Conservation (phyloP, 495 filamentous ascomycete species). For the Lepraria neglecta region DNA sequence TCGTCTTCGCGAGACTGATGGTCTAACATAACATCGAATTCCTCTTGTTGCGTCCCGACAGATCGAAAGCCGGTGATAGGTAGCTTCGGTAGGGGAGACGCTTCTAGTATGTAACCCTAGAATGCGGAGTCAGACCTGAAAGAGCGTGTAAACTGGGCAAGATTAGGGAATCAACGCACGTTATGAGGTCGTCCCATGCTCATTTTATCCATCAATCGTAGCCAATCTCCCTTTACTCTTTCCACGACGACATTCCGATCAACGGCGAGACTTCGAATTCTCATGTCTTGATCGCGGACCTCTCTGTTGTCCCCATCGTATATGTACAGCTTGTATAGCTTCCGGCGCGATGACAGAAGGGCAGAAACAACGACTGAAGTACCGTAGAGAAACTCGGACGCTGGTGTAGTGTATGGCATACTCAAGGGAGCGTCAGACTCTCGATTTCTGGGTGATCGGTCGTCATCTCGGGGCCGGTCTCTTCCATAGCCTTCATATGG, state of each 20-base stretch:
- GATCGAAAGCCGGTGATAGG: slow-evolving; percentile 57
- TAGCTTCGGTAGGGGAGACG: slow-evolving; percentile 68
- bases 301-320: slow-evolving; percentile 51
- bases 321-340: slow-evolving; percentile 79
- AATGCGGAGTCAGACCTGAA: background rate
- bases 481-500: background rate
- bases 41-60: slow-evolving; percentile 35
- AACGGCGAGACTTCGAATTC: slow-evolving; percentile 53
- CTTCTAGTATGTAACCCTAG: slow-evolving; percentile 74
- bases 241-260: slow-evolving; percentile 49
- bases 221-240: slow-evolving; percentile 45
- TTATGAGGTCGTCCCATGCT: slow-evolving; percentile 81
- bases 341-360: slow-evolving; percentile 57
- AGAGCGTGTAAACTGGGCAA: background rate
- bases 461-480: background rate
- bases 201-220: slow-evolving; percentile 75
- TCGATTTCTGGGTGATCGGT: background rate
- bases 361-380: slow-evolving; percentile 75
- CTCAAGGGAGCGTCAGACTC: slow-evolving; percentile 36
- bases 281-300: slow-evolving; percentile 34
- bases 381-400: slow-evolving; percentile 89
- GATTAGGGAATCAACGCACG: slow-evolving; percentile 29
- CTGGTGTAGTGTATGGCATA: slow-evolving; percentile 74
- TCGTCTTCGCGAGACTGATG: slow-evolving; percentile 69
- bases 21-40: slow-evolving; percentile 54